Conservation (phyloP, 768 basidiomycete genomes). For the Tephrocybe sp. region DNA sequence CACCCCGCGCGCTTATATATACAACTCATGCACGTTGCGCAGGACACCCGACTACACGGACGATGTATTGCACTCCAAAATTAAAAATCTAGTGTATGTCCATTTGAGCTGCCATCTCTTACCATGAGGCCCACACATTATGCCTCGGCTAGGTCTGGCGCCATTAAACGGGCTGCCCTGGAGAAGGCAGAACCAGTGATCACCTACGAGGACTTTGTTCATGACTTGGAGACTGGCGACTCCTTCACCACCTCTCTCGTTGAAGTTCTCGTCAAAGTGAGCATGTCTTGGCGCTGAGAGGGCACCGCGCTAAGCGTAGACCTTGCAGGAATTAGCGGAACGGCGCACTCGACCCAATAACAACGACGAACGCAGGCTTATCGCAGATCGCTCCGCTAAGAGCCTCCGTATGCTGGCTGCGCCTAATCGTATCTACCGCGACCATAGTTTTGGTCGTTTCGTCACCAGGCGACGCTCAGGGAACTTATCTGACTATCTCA, state of each 20-base stretch:
- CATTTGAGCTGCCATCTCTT: constrained; percentile 1
- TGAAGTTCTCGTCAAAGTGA: constrained; percentile 78
- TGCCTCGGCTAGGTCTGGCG: constrained; percentile 53
- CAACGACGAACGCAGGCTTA: constrained; percentile 63
- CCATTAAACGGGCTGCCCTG: constrained; percentile 66
- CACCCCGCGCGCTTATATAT: constrained; percentile 12
- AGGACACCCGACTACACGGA: constrained; percentile 77
- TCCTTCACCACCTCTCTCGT: constrained; percentile 76
- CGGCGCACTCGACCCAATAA: constrained; percentile 54
- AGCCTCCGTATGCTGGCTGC: constrained; percentile 58
- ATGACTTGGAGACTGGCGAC: constrained; percentile 77
- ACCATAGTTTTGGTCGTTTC: constrained; percentile 31
- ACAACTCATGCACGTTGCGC: constrained; percentile 16
- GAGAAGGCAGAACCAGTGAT: constrained; percentile 67
- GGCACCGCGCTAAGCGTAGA: not conserved
- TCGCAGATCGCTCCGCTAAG: constrained; percentile 68
- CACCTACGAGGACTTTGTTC: constrained; percentile 73
- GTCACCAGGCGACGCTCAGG: constrained; percentile 35
- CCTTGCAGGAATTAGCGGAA: constrained; percentile 71
- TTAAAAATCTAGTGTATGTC: constrained; percentile 76
- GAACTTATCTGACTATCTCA: constrained; percentile 52
- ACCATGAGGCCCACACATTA: constrained; percentile 7
- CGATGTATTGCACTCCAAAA: constrained; percentile 71
- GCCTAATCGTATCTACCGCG: constrained; percentile 54
- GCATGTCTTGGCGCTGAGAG: constrained; percentile 17